Percentiles rank a stretch among this genome's conserved stretches.
Conservation (phyloP, 73 alveolate species). For the Paramecium caudatum region DNA sequence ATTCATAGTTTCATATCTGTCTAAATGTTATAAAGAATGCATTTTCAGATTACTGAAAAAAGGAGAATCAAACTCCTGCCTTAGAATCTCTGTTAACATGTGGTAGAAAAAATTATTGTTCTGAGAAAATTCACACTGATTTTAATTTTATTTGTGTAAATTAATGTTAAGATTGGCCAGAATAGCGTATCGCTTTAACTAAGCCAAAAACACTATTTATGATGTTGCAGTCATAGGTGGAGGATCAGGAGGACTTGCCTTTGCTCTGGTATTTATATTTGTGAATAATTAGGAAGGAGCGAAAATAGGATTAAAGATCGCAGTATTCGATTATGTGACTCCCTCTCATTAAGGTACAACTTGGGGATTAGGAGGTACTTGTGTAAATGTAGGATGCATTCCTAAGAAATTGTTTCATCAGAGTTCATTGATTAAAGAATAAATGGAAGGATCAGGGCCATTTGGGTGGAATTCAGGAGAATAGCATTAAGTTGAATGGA, state of each 20-base stretch:
- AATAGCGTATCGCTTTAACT: neutral
- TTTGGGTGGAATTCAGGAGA: constrained; percentile 37
- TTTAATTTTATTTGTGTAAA: no score
- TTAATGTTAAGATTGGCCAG: neutral
- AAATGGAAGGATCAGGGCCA: neutral
- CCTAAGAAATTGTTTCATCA: constrained; percentile 96
- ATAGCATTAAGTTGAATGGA: constrained; percentile 72
- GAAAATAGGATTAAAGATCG: constrained; percentile 71
- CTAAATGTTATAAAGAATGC: no score
- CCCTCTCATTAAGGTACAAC: constrained; percentile 84
- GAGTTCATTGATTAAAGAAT: constrained; percentile 69
- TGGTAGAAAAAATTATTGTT: no score
- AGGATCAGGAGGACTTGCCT: constrained; percentile 99
- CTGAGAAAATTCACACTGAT: no score
- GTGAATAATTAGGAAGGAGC: constrained; percentile 66
- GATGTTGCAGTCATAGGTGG: constrained; percentile 97
- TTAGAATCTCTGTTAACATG: no score
- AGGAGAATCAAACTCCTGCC: no score
- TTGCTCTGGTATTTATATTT: constrained; percentile 79
- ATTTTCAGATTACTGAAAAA: no score
- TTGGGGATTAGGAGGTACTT: constrained; percentile 99
- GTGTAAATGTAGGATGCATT: constrained; percentile 99
- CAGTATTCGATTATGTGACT: constrained; percentile 78
- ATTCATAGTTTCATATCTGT: no score
- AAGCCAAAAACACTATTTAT: neutral